These are phyloP conservation scores for Cryptosporidium tyzzeri DNA, from an alignment of 169 alveolate genomes.

Conservation along the genomic window DNA sequence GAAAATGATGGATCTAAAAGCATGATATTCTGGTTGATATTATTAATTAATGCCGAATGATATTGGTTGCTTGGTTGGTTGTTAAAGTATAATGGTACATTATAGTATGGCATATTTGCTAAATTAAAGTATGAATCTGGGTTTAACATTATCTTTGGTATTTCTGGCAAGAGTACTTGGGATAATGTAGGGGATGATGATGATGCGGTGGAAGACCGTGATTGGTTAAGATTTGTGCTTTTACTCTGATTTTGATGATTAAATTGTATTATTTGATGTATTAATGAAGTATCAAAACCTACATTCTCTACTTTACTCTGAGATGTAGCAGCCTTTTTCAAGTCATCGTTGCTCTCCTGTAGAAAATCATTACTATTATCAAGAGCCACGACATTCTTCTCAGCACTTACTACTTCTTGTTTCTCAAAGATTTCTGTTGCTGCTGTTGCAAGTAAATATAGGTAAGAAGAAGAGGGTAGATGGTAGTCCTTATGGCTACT, in stretches of 20 bases:
- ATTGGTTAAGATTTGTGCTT: neutral
- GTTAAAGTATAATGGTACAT: conserved; percentile 30
- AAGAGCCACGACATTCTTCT: neutral
- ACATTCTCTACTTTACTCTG: neutral
- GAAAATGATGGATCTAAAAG: conserved; percentile 29
- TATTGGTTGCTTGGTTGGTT: conserved; percentile 17
- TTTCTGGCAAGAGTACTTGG: conserved; percentile 1
- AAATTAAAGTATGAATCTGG: conserved; percentile 8
- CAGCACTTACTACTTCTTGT: conserved; percentile 12
- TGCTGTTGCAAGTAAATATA: conserved; percentile 49
- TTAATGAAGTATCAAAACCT: neutral
- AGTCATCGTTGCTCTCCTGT: conserved; percentile 8
- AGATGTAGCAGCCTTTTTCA: neutral
- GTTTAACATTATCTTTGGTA: conserved; percentile 3
- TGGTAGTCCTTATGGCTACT: neutral
- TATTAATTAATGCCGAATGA: conserved; percentile 24
- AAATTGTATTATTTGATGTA: too few relatives aligned
- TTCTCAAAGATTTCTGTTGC: conserved; percentile 61
- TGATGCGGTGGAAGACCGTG: neutral
- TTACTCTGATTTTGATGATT: neutral
- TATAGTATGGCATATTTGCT: conserved; percentile 1
- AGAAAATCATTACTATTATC: neutral
- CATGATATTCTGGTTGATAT: neutral
- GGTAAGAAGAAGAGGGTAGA: conserved; percentile 20
- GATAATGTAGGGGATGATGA: neutral